Conservation (phyloP, 2,329 filamentous ascomycete species). For the Fusarium mangiferae region DNA sequence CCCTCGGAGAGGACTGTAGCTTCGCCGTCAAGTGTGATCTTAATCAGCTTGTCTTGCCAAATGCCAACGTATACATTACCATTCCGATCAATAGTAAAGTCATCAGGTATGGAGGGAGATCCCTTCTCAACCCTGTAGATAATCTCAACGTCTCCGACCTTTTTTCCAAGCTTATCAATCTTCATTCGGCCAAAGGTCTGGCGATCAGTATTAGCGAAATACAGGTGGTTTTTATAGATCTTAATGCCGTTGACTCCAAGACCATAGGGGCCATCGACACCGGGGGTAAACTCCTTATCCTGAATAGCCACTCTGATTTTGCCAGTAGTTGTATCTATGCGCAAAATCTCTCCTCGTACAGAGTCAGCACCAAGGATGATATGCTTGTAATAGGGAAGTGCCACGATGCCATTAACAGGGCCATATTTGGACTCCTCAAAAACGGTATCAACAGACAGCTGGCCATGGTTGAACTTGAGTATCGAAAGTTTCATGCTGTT, state of each 20-base stretch:
- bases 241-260: conserved; percentile 14
- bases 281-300: not conserved
- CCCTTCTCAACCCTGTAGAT: not conserved
- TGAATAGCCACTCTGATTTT: not conserved
- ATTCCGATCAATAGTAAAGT: not conserved
- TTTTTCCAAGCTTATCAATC: conserved; percentile 4
- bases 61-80: not conserved
- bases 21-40: not conserved
- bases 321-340: not conserved
- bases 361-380: conserved; percentile 15
- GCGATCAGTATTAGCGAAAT: conserved; percentile 5
- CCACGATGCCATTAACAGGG: conserved; percentile 4
- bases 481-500: conserved; percentile 2
- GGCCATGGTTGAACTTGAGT: not conserved
- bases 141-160: not conserved
- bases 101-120: not conserved
- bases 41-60: not conserved
- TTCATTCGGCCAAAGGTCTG: not conserved
- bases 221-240: not conserved
- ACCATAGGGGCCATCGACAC: not conserved
- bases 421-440: not conserved
- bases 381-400: not conserved
- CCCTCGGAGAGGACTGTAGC: not conserved
- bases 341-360: not conserved
- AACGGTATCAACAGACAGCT: not conserved